These are phyloP conservation scores for Xylaria sp. DNA, from an alignment of 2,329 filamentous ascomycete species.

Conservation along the genomic window DNA sequence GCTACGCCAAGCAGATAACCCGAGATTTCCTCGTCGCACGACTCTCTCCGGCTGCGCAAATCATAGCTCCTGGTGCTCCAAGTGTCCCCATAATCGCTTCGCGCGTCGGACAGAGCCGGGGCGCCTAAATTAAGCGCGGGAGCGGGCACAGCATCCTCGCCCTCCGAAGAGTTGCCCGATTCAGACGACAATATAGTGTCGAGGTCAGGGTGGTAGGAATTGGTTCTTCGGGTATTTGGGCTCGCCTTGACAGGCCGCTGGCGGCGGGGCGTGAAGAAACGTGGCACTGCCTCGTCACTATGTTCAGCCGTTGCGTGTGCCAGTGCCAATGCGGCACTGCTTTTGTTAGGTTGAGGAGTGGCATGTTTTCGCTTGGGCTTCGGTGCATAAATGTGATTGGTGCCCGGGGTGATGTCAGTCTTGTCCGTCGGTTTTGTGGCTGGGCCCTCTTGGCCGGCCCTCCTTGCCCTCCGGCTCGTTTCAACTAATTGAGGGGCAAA, in stretches of 20 bases:
- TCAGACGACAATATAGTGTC: slow-evolving; percentile 61
- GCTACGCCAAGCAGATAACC: slow-evolving; percentile 83
- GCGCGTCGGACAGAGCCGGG: slow-evolving; percentile 40
- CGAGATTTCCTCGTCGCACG: slow-evolving; percentile 79
- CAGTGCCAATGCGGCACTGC: slow-evolving; percentile 38
- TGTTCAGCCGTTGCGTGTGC: slow-evolving; percentile 42
- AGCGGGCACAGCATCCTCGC: slow-evolving; percentile 35
- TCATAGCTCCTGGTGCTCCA: slow-evolving; percentile 52
- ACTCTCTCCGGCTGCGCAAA: slow-evolving; percentile 68
- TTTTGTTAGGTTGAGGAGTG: slow-evolving; percentile 39
- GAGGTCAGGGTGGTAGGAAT: slow-evolving; percentile 56
- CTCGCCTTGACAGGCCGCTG: slow-evolving; percentile 56
- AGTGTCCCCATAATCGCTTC: slow-evolving; percentile 50
- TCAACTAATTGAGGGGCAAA: slow-evolving; percentile 87
- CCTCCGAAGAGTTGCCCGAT: slow-evolving; percentile 53
- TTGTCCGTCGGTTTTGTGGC: slow-evolving; percentile 74
- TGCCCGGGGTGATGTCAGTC: slow-evolving; percentile 76
- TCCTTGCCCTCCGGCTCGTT: slow-evolving; percentile 77
- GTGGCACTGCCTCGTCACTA: slow-evolving; percentile 51
- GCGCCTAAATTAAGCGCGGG: slow-evolving; percentile 40
- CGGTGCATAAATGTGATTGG: slow-evolving; percentile 69
- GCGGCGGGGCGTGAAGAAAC: slow-evolving; percentile 53
- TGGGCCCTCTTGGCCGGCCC: slow-evolving; percentile 71
- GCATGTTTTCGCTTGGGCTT: slow-evolving; percentile 54
- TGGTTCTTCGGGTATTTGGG: slow-evolving; percentile 54